Evolutionary conservation across 805 yeast species (phyloP).

Genomic region (Candida vaughaniae): DNA sequence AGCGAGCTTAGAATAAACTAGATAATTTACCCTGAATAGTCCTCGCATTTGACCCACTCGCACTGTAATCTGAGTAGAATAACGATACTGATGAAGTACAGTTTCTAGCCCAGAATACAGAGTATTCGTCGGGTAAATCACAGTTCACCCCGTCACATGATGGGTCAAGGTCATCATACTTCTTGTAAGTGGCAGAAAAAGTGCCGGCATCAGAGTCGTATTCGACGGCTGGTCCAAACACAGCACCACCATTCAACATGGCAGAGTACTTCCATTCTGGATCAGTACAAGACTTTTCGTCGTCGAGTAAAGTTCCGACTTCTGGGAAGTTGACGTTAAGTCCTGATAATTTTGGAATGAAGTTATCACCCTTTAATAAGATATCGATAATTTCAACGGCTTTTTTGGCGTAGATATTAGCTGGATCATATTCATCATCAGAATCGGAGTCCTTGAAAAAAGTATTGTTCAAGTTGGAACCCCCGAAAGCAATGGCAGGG

Average conservation of each 20-base stretch:
- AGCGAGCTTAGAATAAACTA: not conserved
- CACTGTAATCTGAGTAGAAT: slow-evolving; percentile 43
- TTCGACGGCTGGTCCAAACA: slow-evolving; percentile 27
- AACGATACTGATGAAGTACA: slow-evolving; percentile 47
- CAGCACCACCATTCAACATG: slow-evolving; percentile 39
- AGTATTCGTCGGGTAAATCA: slow-evolving; percentile 41
- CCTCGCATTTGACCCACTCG: slow-evolving; percentile 6
- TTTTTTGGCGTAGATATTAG: slow-evolving; percentile 45
- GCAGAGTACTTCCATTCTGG: slow-evolving; percentile 48
- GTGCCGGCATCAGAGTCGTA: slow-evolving; percentile 40
- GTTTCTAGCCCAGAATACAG: slow-evolving; percentile 24
- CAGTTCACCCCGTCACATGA: slow-evolving; percentile 40
- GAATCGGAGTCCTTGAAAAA: slow-evolving; percentile 43
- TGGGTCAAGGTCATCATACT: slow-evolving; percentile 17
- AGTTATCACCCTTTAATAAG: slow-evolving; percentile 31
- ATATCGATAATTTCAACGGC: slow-evolving; percentile 39
- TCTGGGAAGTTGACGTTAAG: slow-evolving; percentile 49
- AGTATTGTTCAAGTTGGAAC: slow-evolving; percentile 44
- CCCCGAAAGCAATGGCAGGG: slow-evolving; percentile 52
- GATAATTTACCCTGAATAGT: not conserved
- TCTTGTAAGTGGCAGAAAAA: slow-evolving; percentile 15
- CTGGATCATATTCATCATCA: slow-evolving; percentile 36
- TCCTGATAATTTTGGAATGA: slow-evolving; percentile 44
- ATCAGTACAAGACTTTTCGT: slow-evolving; percentile 39
- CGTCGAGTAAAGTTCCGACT: slow-evolving; percentile 34